phyloP scores from a whole-genome alignment of 495 filamentous ascomycete species.

The Xylaria acuta region DNA sequence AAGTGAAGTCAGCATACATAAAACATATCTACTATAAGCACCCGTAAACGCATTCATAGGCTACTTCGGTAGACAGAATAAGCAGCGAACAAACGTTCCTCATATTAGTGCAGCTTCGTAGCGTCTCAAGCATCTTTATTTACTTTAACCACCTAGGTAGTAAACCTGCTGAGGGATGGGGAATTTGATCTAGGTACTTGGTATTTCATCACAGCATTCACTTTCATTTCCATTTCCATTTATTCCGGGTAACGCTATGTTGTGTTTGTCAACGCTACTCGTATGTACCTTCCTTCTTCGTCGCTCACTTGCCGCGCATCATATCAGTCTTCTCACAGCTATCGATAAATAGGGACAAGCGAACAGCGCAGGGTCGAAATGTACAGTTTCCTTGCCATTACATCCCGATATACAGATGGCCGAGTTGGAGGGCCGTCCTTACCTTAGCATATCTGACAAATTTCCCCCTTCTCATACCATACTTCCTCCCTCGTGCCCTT shows the following conservation, averaged over 20 bases:
- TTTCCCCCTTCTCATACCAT: not conserved
- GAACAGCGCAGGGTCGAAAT: not conserved
- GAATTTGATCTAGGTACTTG: not conserved
- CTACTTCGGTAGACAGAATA: not conserved
- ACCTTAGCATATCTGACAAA: not conserved
- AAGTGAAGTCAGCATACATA: not conserved
- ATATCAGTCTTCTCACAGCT: not conserved
- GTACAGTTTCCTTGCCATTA: conserved; percentile 1
- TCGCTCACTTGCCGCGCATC: not conserved
- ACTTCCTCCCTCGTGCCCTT: not conserved
- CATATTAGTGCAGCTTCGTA: not conserved
- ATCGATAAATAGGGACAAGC: not conserved
- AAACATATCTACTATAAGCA: not conserved
- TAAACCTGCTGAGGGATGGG: not conserved
- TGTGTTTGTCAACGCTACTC: not conserved
- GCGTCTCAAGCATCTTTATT: not conserved
- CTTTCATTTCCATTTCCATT: not conserved
- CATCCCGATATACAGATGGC: conserved; percentile 15
- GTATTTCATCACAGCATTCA: not conserved
- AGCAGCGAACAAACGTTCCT: no score
- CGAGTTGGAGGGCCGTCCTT: not conserved
- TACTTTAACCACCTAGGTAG: not conserved
- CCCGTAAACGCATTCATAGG: not conserved
- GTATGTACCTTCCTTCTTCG: not conserved
- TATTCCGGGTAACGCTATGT: not conserved